These are phyloP conservation scores for Botrytis medusae DNA, from an alignment of 2,329 filamentous ascomycete species.

Conservation along the genomic window DNA sequence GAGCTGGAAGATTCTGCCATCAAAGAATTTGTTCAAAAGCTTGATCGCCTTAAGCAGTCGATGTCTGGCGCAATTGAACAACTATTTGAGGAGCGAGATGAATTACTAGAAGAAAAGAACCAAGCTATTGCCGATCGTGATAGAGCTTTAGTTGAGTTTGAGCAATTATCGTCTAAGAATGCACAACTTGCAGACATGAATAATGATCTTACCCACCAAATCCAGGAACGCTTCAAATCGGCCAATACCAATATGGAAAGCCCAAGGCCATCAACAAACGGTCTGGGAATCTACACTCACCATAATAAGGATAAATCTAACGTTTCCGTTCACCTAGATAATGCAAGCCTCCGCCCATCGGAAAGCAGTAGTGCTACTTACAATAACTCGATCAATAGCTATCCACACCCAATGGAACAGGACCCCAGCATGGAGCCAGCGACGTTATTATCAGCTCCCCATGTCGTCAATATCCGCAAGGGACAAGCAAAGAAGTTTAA, in stretches of 20 bases:
- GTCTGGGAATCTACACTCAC: conserved; percentile 62
- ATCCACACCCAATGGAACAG: conserved; percentile 40
- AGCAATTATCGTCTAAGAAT: conserved; percentile 92
- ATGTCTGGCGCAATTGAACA: conserved; percentile 60
- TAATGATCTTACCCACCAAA: conserved; percentile 90
- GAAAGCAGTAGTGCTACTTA: conserved; percentile 41
- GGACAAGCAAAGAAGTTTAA: conserved; percentile 92
- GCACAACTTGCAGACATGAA: conserved; percentile 92
- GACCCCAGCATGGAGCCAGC: conserved; percentile 38
- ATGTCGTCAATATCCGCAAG: conserved; percentile 92
- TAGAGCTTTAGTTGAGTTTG: conserved; percentile 91
- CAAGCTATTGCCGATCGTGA: conserved; percentile 83
- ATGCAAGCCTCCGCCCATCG: conserved; percentile 44
- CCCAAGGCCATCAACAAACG: conserved; percentile 45
- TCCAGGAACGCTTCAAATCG: conserved; percentile 88
- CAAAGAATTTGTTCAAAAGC: conserved; percentile 81
- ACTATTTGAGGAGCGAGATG: conserved; percentile 70
- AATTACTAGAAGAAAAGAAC: conserved; percentile 80
- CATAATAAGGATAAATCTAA: conserved; percentile 50
- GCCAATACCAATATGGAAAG: conserved; percentile 56
- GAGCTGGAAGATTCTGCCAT: conserved; percentile 87
- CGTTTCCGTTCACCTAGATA: conserved; percentile 37
- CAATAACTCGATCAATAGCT: conserved; percentile 34
- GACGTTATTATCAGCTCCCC: conserved; percentile 57
- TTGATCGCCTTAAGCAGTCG: conserved; percentile 59